phyloP scores from a whole-genome alignment of 805 yeast species.

The Ogataea allantospora region DNA sequence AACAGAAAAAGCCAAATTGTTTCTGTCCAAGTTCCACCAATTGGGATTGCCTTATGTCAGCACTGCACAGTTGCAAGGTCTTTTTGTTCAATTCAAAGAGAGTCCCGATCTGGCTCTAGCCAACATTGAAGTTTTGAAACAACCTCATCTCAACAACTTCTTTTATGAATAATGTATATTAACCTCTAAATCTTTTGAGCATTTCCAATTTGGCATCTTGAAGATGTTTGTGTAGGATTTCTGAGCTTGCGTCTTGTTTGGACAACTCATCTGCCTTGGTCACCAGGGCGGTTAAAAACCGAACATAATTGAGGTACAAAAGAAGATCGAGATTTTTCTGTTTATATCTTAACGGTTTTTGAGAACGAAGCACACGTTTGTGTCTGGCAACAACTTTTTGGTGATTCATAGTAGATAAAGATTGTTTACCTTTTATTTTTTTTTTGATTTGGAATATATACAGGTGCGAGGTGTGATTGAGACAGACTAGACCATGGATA shows the following conservation, averaged over 20 bases:
- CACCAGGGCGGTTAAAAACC: slow-evolving; percentile 43
- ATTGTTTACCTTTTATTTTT: slow-evolving; percentile 1
- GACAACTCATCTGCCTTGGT: slow-evolving; percentile 40
- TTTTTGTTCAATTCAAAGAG: slow-evolving; percentile 88
- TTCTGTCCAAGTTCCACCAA: slow-evolving; percentile 44
- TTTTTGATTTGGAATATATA: neutral
- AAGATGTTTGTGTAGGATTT: slow-evolving; percentile 42
- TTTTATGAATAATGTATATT: slow-evolving; percentile 28
- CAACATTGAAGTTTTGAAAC: slow-evolving; percentile 51
- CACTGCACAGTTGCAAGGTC: slow-evolving; percentile 94
- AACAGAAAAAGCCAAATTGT: slow-evolving; percentile 48
- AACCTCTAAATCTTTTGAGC: slow-evolving; percentile 27
- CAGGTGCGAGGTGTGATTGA: too few species aligned
- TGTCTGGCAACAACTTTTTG: slow-evolving; percentile 17
- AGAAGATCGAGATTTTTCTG: slow-evolving; percentile 32
- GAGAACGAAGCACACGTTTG: slow-evolving; percentile 11
- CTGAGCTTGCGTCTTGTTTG: slow-evolving; percentile 40
- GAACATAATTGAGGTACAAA: slow-evolving; percentile 46
- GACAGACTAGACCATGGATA: too few species aligned
- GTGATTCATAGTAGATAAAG: slow-evolving; percentile 12
- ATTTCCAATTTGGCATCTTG: slow-evolving; percentile 28
- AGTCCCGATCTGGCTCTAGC: slow-evolving; percentile 73
- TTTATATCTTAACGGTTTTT: slow-evolving; percentile 10
- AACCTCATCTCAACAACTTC: slow-evolving; percentile 34
- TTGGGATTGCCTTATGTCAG: slow-evolving; percentile 59